These are phyloP conservation scores for Neurospora sp. DNA, from an alignment of 495 filamentous ascomycete genomes.

Conservation along the genomic window DNA sequence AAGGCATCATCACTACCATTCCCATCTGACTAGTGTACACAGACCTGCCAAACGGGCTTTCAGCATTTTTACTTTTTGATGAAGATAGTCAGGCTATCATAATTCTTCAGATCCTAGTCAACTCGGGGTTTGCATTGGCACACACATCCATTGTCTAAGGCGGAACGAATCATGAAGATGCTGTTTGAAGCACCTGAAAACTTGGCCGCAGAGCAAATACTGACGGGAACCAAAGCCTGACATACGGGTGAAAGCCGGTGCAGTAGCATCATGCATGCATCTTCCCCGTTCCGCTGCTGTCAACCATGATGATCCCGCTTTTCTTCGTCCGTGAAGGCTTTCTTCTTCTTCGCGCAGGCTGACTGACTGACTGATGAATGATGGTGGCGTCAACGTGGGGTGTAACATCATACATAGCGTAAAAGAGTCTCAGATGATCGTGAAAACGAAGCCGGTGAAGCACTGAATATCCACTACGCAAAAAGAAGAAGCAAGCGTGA, in stretches of 20 bases:
- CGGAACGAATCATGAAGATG: not conserved
- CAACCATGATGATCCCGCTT: not conserved
- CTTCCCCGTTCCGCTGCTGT: conserved; percentile 13
- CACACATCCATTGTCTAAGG: conserved; percentile 6
- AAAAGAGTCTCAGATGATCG: not conserved
- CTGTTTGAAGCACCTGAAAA: not conserved
- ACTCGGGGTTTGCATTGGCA: conserved; percentile 5
- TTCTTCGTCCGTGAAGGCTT: not conserved
- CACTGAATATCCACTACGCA: not conserved
- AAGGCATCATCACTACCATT: not conserved
- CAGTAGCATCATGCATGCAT: conserved; percentile 21
- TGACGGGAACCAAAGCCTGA: not conserved
- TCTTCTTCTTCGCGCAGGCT: not conserved
- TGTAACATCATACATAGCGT: not conserved
- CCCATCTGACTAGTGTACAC: not conserved
- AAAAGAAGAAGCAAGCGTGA: not conserved
- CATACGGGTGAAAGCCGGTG: conserved; percentile 7
- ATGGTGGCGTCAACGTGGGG: not conserved
- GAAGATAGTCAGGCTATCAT: not conserved
- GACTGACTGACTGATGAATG: not conserved
- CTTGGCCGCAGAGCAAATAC: not conserved
- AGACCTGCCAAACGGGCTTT: not conserved
- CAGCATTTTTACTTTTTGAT: not conserved
- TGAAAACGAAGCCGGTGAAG: conserved; percentile 5
- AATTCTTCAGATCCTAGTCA: not conserved